phyloP scores from a whole-genome alignment of 2,329 filamentous ascomycete genomes.

The Arthrobotrys pseudoclavata region DNA sequence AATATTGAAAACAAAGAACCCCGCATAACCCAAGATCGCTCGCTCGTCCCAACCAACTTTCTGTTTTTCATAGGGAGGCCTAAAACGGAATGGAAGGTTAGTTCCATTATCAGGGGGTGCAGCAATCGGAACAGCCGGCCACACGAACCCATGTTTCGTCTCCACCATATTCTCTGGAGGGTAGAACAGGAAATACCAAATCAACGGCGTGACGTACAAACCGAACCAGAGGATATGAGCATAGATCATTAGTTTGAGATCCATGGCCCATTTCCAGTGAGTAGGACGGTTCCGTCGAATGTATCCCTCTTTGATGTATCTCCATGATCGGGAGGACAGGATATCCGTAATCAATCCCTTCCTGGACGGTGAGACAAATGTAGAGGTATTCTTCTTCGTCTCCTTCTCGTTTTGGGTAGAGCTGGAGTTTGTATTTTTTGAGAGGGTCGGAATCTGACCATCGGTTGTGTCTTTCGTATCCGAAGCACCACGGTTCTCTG shows the following conservation, averaged over 20 bases:
- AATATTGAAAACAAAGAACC: neutral
- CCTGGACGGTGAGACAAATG: neutral
- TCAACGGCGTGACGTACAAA: neutral
- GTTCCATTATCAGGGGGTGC: neutral
- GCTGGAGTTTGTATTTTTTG: neutral
- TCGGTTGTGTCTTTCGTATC: neutral
- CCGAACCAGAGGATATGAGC: neutral
- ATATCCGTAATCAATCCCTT: neutral
- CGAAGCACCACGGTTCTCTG: neutral
- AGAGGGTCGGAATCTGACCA: neutral
- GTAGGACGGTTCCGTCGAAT: neutral
- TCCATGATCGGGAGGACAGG: neutral
- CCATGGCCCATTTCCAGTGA: neutral
- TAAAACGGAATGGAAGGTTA: neutral
- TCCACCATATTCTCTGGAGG: neutral
- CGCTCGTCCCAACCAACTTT: neutral
- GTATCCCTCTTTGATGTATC: neutral
- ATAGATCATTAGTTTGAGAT: neutral
- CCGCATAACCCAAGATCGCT: neutral
- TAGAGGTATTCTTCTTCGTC: neutral
- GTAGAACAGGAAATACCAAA: neutral
- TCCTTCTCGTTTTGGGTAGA: neutral
- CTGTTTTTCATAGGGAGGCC: neutral
- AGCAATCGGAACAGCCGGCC: neutral
- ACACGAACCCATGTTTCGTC: neutral